Evolutionary conservation across 805 yeast species (phyloP), one percentile per base, ranked within the genome.

Genomic region (Wickerhamiella nectarea): DNA sequence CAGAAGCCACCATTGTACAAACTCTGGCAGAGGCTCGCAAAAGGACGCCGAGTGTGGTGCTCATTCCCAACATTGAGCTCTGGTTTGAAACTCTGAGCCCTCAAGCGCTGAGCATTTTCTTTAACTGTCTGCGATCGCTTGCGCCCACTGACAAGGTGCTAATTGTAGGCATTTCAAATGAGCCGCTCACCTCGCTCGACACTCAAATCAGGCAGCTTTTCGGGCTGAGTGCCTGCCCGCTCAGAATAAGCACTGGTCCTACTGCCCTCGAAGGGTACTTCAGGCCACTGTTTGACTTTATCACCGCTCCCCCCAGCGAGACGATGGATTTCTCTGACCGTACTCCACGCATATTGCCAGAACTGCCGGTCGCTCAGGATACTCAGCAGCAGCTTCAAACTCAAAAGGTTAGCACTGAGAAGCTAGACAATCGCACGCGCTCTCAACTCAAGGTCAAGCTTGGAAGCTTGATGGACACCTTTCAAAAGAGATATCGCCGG

Each of bases 381-480:
- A 52, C 64, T 4, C 60, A 65, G 3, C 56, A 62, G 3, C 60
- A 56, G 2, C 2, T 17, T 7, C 28, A 24, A 3, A 18, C n/a
- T 3, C 21, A 28, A 3, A 39, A 20, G 15, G 24, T 5, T 4
- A 24, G 34, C 14, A 14, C 9, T 5, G 72, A 70, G 43, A 75
- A 75, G 46, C 69, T 70, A 45, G 96, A 91, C 58, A 79, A 84
- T 69, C 76, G 80, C 53, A 65, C 89, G 47, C 86, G 86, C 58
- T 89, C 89, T 58, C 69, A 82, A 12, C 64, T 91, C 46, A 91
- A 89, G 60, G 76, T 91, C 46, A 86, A 82, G 59, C 67, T 91
- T 24, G 78, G 94, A 5, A 87, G 83, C 0, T 64, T 91, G 34
- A 82, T 91, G 91, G 97, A 91, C 50, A 63, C 83, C 18, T 81